Evolutionary conservation across 331 rosid species (phyloP).

Genomic region (Quercus tomentella): DNA sequence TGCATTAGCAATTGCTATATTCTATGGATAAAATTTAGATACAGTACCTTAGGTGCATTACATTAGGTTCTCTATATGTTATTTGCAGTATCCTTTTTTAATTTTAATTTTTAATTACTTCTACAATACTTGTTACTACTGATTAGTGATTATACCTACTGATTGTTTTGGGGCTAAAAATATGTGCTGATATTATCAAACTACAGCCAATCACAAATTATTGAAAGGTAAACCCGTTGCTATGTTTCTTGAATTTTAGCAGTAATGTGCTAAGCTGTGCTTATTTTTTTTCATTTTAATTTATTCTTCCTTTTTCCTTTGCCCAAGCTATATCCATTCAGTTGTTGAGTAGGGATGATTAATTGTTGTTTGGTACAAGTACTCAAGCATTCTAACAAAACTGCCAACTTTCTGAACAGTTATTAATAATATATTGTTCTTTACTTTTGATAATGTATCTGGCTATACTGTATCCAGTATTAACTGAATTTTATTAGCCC

Average conservation of each 20-base stretch:
- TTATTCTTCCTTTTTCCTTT: neutral
- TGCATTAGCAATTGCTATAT: neutral
- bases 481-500: neutral
- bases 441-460: neutral
- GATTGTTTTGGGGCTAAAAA: neutral
- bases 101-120: too few relatives aligned
- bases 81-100: neutral
- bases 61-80: too few relatives aligned
- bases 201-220: conserved; percentile 54
- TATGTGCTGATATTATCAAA: conserved; percentile 63
- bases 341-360: neutral
- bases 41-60: too few relatives aligned
- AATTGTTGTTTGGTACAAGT: neutral
- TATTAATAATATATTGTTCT: neutral
- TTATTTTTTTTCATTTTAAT: neutral
- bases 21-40: too few relatives aligned
- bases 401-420: neutral
- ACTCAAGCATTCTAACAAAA: neutral
- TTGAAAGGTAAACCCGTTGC: conserved; percentile 49
- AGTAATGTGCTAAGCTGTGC: neutral
- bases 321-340: neutral
- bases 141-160: neutral
- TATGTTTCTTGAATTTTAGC: neutral
- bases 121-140: neutral
- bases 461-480: too few relatives aligned